These are phyloP conservation scores for Lactarius sp. DNA, from an alignment of 768 basidiomycete genomes.

Conservation along the genomic window DNA sequence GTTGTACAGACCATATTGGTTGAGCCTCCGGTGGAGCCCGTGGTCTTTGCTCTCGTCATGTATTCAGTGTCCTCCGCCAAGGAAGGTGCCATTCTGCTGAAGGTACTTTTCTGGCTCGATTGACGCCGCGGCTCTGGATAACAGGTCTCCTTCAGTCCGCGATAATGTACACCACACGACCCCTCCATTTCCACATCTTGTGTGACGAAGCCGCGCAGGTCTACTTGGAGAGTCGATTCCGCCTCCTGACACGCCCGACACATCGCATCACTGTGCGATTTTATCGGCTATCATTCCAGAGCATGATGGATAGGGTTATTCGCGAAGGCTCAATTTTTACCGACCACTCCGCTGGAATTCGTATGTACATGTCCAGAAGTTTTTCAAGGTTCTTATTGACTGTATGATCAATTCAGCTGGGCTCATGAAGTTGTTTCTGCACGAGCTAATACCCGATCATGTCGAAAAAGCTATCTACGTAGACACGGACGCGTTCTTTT, in stretches of 20 bases:
- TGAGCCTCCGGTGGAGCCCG: slow-evolving; percentile 5
- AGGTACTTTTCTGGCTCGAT: slow-evolving; percentile 6
- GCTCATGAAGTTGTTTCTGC: slow-evolving; percentile 50
- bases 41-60: slow-evolving; percentile 24
- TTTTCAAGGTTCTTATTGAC: background rate
- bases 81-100: slow-evolving; percentile 24
- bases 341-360: slow-evolving; percentile 45
- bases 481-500: slow-evolving; percentile 50
- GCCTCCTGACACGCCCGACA: slow-evolving; percentile 37
- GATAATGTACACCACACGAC: slow-evolving; percentile 37
- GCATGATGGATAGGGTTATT: slow-evolving; percentile 41
- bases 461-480: slow-evolving; percentile 46
- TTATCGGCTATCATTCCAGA: slow-evolving; percentile 39
- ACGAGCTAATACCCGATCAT: slow-evolving; percentile 43
- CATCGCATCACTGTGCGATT: slow-evolving; percentile 39
- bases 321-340: slow-evolving; percentile 44
- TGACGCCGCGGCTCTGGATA: background rate
- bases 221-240: slow-evolving; percentile 37
- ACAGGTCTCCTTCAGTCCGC: slow-evolving; percentile 31
- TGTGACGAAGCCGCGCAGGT: slow-evolving; percentile 42
- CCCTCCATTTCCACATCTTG: slow-evolving; percentile 41
- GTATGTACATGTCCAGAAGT: slow-evolving; percentile 33
- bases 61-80: slow-evolving; percentile 17
- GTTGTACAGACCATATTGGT: background rate
- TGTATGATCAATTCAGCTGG: slow-evolving; percentile 34